Conservation (phyloP, 768 basidiomycete species). For the Crassisporium funariophilum region DNA sequence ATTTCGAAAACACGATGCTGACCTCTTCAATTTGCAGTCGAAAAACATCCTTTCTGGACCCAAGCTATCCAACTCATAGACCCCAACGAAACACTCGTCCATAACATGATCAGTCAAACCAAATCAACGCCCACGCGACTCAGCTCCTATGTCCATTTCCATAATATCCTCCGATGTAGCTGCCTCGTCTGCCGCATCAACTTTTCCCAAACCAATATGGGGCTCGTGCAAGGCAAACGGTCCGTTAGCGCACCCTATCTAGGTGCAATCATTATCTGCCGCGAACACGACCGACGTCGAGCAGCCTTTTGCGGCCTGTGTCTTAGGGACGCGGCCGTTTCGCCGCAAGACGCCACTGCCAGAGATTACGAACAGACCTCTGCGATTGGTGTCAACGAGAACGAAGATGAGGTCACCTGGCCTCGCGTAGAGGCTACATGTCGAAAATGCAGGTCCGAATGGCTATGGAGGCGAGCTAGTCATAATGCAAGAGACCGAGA, state of each 20-base stretch:
- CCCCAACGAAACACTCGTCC: slow-evolving; percentile 56
- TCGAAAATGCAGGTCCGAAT: slow-evolving; percentile 63
- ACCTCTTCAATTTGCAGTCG: slow-evolving; percentile 44
- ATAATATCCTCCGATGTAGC: slow-evolving; percentile 51
- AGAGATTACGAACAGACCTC: slow-evolving; percentile 24
- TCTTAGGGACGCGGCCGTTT: slow-evolving; percentile 54
- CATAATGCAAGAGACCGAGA: slow-evolving; percentile 51
- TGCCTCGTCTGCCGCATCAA: slow-evolving; percentile 77
- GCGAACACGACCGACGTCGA: slow-evolving; percentile 60
- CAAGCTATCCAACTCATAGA: slow-evolving; percentile 64
- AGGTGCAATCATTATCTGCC: slow-evolving; percentile 54
- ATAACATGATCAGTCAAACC: slow-evolving; percentile 48
- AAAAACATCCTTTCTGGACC: slow-evolving; percentile 71
- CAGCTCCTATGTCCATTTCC: slow-evolving; percentile 63
- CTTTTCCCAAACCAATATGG: slow-evolving; percentile 48
- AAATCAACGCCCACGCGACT: slow-evolving; percentile 39
- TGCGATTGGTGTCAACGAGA: slow-evolving; percentile 57
- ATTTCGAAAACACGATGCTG: slow-evolving; percentile 11
- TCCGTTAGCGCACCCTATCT: slow-evolving; percentile 43
- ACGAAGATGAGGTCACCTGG: slow-evolving; percentile 74
- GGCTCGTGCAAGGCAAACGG: slow-evolving; percentile 55
- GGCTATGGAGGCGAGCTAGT: slow-evolving; percentile 63
- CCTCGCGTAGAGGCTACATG: slow-evolving; percentile 69
- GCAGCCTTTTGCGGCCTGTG: slow-evolving; percentile 67
- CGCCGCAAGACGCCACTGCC: slow-evolving; percentile 23